Evolutionary conservation across 805 yeast genomes (phyloP).

Genomic region (Cyberlindnera nakhonratchasimensis): DNA sequence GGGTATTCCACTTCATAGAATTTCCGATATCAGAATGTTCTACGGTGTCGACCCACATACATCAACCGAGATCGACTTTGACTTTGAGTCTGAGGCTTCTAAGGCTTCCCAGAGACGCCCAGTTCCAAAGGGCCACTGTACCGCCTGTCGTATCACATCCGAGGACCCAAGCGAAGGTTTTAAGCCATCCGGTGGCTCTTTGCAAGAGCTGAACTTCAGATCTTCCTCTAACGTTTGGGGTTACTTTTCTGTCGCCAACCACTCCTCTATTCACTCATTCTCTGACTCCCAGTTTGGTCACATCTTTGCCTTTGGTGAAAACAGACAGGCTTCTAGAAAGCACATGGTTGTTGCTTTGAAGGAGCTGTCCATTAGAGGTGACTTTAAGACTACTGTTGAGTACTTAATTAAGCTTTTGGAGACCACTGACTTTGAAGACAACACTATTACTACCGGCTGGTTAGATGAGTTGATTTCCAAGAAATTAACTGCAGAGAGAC

Average conservation of each 20-base stretch:
- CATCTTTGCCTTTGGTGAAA: conserved; percentile 98
- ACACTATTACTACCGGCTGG: conserved; percentile 99
- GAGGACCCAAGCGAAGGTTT: conserved; percentile 99
- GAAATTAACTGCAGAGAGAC: conserved; percentile 95
- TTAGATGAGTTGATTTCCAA: conserved; percentile 92
- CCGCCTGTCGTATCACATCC: conserved; percentile 98
- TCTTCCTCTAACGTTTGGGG: conserved; percentile 99
- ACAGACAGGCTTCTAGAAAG: conserved; percentile 95
- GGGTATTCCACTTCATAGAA: conserved; percentile 98
- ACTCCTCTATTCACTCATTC: conserved; percentile 95
- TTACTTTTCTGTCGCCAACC: conserved; percentile 94
- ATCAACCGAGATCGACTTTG: conserved; percentile 85
- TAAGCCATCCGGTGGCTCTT: conserved; percentile 96
- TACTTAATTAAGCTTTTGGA: conserved; percentile 91
- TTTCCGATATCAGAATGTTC: conserved; percentile 84
- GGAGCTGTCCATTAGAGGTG: conserved; percentile 96
- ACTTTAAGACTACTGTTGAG: conserved; percentile 96
- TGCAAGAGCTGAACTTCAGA: conserved; percentile 94
- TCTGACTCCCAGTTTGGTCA: conserved; percentile 99
- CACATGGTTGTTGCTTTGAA: conserved; percentile 99
- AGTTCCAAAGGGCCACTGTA: conserved; percentile 95
- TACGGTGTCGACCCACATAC: conserved; percentile 97
- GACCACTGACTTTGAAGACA: conserved; percentile 94
- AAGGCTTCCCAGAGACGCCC: conserved; percentile 85
- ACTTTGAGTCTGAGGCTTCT: conserved; percentile 70